Evolutionary conservation across 2,329 filamentous ascomycete species (phyloP), one percentile per base, ranked within the genome.

Genomic region (Leptographium lundbergii): DNA sequence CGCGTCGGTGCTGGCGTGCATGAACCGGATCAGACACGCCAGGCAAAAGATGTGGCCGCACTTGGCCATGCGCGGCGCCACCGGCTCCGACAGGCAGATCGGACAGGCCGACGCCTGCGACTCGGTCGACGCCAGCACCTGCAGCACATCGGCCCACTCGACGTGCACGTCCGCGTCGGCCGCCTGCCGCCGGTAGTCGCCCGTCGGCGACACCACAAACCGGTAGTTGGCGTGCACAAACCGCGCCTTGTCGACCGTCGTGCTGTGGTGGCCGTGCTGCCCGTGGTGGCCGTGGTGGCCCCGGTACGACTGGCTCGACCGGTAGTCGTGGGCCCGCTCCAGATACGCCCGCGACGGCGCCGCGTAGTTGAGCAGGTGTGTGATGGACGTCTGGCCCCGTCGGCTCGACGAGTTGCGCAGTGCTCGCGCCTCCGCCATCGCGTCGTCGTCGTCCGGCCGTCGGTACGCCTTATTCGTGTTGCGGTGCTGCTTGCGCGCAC

Each of bases 21-120:
- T 96, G 70, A 95, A 99, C 56, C 94, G 87, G 63, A 97, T 89
- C 62, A 97, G 74, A 69, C 94, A 99, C 6, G 94, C 86, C 39
- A 97, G 76, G 69, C 94, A 99, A 70, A 96, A 97, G 14, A 99
- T 96, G 69, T 99, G 94, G 1, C 94, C 94, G 68, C 94, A 99
- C 68, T 87, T 92, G 50, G 94, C 91, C 92, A 99, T 99, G 59
- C 94, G 85, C 36, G 94, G 91, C 9, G 94, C 94, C 22, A 95
- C 89, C 1, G 94, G 94, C 59, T 88, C 89, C 2, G 88, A 95
- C 32, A 99, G 81, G 68, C 94, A 99, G 58, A 99, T 99, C 0
- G 94, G 94, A 69, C 94, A 99, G 25, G 88, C 90, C 3, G 91
- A 82, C 51, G 85, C 79, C 72, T 99, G 94, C 0, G 91, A 96